These are phyloP conservation scores for Dillenia turbinata DNA, from an alignment of 164 flowering plant species.

Conservation along the genomic window DNA sequence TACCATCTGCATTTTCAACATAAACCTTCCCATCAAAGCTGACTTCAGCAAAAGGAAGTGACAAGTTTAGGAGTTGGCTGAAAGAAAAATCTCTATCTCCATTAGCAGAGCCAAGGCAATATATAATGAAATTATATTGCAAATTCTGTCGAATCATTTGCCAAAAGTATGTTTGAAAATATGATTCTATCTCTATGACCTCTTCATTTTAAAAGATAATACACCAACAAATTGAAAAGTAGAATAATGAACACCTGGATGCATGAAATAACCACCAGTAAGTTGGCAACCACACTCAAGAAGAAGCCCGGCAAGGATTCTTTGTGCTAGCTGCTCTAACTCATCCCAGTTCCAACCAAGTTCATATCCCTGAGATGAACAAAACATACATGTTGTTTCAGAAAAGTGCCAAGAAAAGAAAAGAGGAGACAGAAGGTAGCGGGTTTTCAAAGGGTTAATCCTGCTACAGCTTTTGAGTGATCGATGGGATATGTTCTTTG, in stretches of 20 bases:
- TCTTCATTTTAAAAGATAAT: no score
- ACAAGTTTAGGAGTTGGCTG: slow-evolving; percentile 53
- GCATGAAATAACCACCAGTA: slow-evolving; percentile 97
- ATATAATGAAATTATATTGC: no score
- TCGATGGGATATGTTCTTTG: no score
- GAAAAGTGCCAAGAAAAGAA: no score
- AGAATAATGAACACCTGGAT: slow-evolving; percentile 59
- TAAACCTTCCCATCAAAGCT: slow-evolving; percentile 58
- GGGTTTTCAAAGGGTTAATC: no score
- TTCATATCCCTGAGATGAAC: slow-evolving; percentile 60
- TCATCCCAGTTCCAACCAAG: slow-evolving; percentile 98
- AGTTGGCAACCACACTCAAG: slow-evolving; percentile 99
- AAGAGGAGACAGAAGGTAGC: no score
- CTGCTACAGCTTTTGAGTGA: no score
- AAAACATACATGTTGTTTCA: no score
- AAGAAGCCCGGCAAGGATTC: slow-evolving; percentile 89
- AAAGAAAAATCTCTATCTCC: slow-evolving; percentile 77
- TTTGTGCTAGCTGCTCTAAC: slow-evolving; percentile 68
- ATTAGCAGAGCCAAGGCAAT: slow-evolving; percentile 11
- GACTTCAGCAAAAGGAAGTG: slow-evolving; percentile 92
- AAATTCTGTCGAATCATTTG: no score
- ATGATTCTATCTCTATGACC: no score
- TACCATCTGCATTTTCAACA: slow-evolving; percentile 77
- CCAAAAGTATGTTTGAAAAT: no score
- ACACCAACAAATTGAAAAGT: background rate